Conservation (phyloP, 345 rosid species). For the Salix arbutifolia region DNA sequence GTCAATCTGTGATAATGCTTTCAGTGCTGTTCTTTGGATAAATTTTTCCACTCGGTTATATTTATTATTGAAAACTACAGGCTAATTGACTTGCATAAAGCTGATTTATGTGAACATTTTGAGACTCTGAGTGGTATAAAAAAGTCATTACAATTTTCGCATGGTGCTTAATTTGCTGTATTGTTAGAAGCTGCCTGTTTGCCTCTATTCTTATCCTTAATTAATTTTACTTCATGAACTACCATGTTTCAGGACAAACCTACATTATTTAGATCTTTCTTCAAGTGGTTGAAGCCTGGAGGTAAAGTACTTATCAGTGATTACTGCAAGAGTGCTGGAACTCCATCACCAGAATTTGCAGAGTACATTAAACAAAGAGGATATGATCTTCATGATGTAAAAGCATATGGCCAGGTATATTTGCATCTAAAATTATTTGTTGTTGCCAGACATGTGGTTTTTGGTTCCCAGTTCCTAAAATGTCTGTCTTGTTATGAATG, state of each 20-base stretch:
- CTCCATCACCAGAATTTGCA: conserved; percentile 60
- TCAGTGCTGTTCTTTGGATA: not conserved
- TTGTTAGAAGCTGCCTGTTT: not conserved
- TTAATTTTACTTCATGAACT: not conserved
- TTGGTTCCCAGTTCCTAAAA: not conserved
- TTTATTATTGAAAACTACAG: not conserved
- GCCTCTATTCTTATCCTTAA: not conserved
- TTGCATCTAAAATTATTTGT: conserved; percentile 3
- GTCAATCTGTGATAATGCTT: not conserved
- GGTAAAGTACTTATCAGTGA: conserved; percentile 91
- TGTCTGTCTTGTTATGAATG: conserved; percentile 4
- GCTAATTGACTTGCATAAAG: not conserved
- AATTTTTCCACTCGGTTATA: not conserved
- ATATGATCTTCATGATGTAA: conserved; percentile 81
- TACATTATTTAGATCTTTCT: conserved; percentile 74
- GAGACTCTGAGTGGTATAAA: not conserved
- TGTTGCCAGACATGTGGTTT: not conserved
- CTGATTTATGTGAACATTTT: not conserved
- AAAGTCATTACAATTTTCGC: not conserved
- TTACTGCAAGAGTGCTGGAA: conserved; percentile 71
- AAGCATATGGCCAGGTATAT: conserved; percentile 77
- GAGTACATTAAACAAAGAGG: conserved; percentile 84
- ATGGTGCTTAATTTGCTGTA: not conserved
- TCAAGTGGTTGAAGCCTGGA: conserved; percentile 92
- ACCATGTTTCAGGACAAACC: conserved; percentile 74